Evolutionary conservation across 129 eudicot species (phyloP).

Genomic region (Lactuca saligna): DNA sequence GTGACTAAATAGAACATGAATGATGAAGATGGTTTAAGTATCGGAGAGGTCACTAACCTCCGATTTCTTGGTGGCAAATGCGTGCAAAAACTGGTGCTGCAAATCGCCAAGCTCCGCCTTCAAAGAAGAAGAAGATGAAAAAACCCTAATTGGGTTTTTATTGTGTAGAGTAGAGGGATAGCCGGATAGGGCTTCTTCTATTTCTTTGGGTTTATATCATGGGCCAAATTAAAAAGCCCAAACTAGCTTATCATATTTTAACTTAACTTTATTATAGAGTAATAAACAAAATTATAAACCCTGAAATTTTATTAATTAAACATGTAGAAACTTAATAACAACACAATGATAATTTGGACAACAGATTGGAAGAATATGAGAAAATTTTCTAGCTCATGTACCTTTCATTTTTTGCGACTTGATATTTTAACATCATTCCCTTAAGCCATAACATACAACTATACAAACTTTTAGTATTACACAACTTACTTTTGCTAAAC

Average conservation of each 20-base stretch:
- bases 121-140: background rate
- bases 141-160: conserved; percentile 7
- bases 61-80: conserved; percentile 6
- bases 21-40: background rate
- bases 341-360: background rate
- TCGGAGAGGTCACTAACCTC: conserved; percentile 8
- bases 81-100: conserved; percentile 13
- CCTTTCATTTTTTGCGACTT: background rate
- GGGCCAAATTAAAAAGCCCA: background rate
- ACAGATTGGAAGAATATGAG: no score
- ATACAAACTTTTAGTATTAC: background rate
- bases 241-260: background rate
- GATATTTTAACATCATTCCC: background rate
- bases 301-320: background rate
- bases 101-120: conserved; percentile 8
- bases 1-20: background rate
- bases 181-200: conserved; percentile 3
- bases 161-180: background rate
- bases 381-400: background rate
- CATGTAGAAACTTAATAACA: no score
- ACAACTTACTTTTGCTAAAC: background rate
- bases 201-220: background rate
- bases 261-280: background rate
- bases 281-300: background rate
- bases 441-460: background rate